Evolutionary conservation across 1,139 yeast species (phyloP), one percentile per base, ranked within the genome.

Genomic region (Meyerozyma elateridarum): DNA sequence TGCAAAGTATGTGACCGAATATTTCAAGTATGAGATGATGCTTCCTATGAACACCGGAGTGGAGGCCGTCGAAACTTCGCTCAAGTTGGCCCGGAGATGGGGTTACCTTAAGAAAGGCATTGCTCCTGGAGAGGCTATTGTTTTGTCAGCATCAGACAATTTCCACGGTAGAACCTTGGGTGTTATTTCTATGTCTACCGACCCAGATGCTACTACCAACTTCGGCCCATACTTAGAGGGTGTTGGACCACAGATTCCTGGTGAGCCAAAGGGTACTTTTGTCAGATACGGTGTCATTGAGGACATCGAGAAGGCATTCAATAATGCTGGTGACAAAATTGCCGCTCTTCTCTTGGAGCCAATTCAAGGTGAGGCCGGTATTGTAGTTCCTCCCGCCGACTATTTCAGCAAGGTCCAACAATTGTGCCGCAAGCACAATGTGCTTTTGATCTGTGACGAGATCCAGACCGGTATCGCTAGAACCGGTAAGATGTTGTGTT

Each of bases 41-140:
- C 70, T 89, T 57, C 98, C 98, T 45, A 89, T 89, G 96, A 89
- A 89, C 68, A 89, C 97, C 7, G 98, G 98, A 54, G 96, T 96
- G 18, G 97, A 89, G 63, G 98, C 98, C 8, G 98, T 89, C 31
- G 98, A 89, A 64, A 87, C 96, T 28, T 96, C 85, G 22, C 70
- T 91, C 57, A 89, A 89, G 62, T 69, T 89, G 45, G 97, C 97
- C 33, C 79, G 98, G 73, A 79, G 91, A 67, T 89, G 97, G 97
- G 97, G 97, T 36, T 89, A 89, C 67, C 73, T 73, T 52, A 80
- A 79, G 59, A 89, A 89, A 69, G 85, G 85, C 4, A 89, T 89
- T 46, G 80, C 89, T 15, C 72, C 75, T 31, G 76, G 76, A 50
- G 85, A 89, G 59, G 96, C 96, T 35, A 79, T 89, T 49, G 80